A percentile compares a stretch with the other conserved stretches of the same genome.
Conservation (phyloP, 441 rosid species). For the Arabidopsis hybrid region DNA sequence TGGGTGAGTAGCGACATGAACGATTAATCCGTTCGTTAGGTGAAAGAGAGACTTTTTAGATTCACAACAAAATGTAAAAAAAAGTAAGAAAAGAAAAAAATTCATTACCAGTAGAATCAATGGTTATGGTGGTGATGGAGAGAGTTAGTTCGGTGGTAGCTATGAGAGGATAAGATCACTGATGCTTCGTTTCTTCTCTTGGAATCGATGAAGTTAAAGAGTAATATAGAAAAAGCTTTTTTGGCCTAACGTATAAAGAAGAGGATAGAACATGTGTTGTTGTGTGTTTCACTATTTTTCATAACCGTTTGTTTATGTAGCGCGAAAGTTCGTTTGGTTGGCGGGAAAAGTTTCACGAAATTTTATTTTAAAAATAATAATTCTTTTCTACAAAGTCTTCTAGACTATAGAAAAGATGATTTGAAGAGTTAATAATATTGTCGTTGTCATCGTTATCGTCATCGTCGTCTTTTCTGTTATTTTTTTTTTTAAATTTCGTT, state of each 20-base stretch:
- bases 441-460: background rate
- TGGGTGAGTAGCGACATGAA: conserved; percentile 8
- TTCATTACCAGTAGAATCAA: conserved; percentile 19
- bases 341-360: conserved; percentile 32
- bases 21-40: conserved; percentile 3
- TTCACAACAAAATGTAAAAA: background rate
- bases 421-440: background rate
- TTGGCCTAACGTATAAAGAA: conserved; percentile 19
- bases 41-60: conserved; percentile 15
- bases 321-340: conserved; percentile 32
- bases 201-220: conserved; percentile 34
- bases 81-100: background rate
- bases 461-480: background rate
- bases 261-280: background rate
- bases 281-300: background rate
- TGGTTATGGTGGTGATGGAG: background rate
- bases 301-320: background rate
- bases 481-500: background rate
- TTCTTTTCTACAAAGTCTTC: background rate
- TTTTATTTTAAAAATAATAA: background rate
- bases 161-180: conserved; percentile 41
- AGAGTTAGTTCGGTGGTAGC: conserved; percentile 27
- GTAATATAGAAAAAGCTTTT: conserved; percentile 4
- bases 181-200: conserved; percentile 21
- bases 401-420: background rate